Evolutionary conservation across 1,139 yeast genomes (phyloP).

Genomic region (Suhomyces atakaporum): DNA sequence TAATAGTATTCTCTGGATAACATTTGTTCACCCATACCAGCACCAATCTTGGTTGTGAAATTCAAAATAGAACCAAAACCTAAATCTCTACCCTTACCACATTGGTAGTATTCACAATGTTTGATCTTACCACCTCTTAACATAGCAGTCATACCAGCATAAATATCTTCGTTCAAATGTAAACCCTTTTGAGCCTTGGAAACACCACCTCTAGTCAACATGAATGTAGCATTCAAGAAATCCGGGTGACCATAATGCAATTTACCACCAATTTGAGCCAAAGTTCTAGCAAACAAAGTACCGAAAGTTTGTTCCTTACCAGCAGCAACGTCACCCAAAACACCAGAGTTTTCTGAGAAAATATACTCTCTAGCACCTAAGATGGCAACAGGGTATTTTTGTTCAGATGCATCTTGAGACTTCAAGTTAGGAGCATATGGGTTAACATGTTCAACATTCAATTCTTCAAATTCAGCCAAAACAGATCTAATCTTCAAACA

Average conservation of each 20-base stretch:
- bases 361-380: slow-evolving; percentile 99
- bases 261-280: slow-evolving; percentile 98
- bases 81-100: slow-evolving; percentile 99
- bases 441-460: slow-evolving; percentile 81
- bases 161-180: slow-evolving; percentile 98
- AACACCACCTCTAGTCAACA: slow-evolving; percentile 99
- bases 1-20: slow-evolving; percentile 97
- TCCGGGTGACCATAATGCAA: slow-evolving; percentile 99
- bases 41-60: slow-evolving; percentile 99
- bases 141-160: slow-evolving; percentile 98
- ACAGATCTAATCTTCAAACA: slow-evolving; percentile 97
- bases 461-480: slow-evolving; percentile 96
- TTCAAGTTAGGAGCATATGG: slow-evolving; percentile 71
- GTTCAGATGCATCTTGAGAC: slow-evolving; percentile 35
- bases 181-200: slow-evolving; percentile 98
- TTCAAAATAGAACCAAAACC: slow-evolving; percentile 98
- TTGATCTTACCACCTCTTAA: slow-evolving; percentile 98
- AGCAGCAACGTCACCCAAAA: slow-evolving; percentile 98
- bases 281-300: slow-evolving; percentile 94
- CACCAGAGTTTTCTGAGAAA: slow-evolving; percentile 98
- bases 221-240: slow-evolving; percentile 89
- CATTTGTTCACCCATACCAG: slow-evolving; percentile 99
- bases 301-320: slow-evolving; percentile 99
- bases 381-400: slow-evolving; percentile 87
- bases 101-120: slow-evolving; percentile 98